Evolutionary conservation across 345 rosid species (phyloP).

Genomic region (Excoecaria agallocha): DNA sequence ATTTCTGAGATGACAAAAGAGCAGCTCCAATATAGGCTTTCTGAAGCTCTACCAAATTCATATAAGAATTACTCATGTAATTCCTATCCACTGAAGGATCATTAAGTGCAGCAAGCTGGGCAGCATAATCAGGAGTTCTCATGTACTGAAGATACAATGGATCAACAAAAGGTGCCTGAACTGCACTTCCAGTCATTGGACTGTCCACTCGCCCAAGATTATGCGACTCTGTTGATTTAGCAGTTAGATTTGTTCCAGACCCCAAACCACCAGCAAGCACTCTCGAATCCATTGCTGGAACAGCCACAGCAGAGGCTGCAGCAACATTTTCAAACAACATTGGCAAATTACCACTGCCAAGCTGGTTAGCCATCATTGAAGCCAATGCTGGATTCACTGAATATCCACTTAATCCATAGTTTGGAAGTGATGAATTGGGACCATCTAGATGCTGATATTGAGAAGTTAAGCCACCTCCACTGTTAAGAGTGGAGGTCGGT

Average conservation of each 20-base stretch:
- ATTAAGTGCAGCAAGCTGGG: conserved; percentile 48
- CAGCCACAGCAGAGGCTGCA: conserved; percentile 52
- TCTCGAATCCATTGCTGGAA: conserved; percentile 65
- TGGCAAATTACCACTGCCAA: conserved; percentile 53
- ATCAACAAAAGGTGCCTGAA: conserved; percentile 42
- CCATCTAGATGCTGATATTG: conserved; percentile 54
- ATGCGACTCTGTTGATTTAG: conserved; percentile 42
- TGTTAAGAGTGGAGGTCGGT: conserved; percentile 50
- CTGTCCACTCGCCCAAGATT: conserved; percentile 40
- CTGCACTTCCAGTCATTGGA: conserved; percentile 36
- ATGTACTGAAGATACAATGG: conserved; percentile 46
- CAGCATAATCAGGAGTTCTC: conserved; percentile 47
- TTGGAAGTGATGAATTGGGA: conserved; percentile 44
- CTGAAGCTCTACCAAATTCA: conserved; percentile 53
- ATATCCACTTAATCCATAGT: conserved; percentile 50
- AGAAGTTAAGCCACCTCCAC: conserved; percentile 46
- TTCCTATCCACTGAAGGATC: conserved; percentile 45
- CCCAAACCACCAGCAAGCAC: conserved; percentile 54
- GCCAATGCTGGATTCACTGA: conserved; percentile 54
- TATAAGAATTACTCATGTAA: conserved; percentile 43
- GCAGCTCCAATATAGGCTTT: conserved; percentile 48
- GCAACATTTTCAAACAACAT: conserved; percentile 71
- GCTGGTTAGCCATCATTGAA: conserved; percentile 63
- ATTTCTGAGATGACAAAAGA: conserved; percentile 45
- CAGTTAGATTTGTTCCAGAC: conserved; percentile 42